phyloP scores from a whole-genome alignment of 1,139 yeast genomes.

The Suhomyces anneliseae region DNA sequence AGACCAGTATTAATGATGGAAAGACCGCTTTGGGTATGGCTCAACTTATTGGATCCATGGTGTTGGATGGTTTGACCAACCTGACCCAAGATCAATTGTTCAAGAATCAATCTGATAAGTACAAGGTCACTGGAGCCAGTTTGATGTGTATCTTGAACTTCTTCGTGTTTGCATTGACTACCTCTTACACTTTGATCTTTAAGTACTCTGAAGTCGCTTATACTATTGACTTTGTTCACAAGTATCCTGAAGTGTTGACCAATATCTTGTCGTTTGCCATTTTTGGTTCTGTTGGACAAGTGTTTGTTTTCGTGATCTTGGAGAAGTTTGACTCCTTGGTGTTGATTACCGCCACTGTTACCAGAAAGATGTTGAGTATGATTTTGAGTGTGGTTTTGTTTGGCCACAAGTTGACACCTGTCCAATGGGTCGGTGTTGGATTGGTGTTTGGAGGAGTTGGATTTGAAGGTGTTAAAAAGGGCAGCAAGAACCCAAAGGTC shows the following conservation, averaged over 20 bases:
- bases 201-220: slow-evolving; percentile 50
- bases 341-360: slow-evolving; percentile 89
- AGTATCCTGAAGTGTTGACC: slow-evolving; percentile 49
- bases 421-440: slow-evolving; percentile 77
- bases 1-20: slow-evolving; percentile 38
- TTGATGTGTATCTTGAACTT: slow-evolving; percentile 82
- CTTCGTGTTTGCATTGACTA: slow-evolving; percentile 46
- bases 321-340: slow-evolving; percentile 83
- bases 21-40: slow-evolving; percentile 55
- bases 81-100: slow-evolving; percentile 90
- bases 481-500: slow-evolving; percentile 4
- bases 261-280: slow-evolving; percentile 70
- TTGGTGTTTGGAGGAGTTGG: slow-evolving; percentile 83
- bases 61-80: slow-evolving; percentile 89
- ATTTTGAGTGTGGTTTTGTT: slow-evolving; percentile 80
- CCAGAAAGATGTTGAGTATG: slow-evolving; percentile 96
- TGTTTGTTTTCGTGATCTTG: slow-evolving; percentile 81
- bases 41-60: slow-evolving; percentile 60
- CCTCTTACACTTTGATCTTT: slow-evolving; percentile 41
- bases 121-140: slow-evolving; percentile 65
- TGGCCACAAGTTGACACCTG: slow-evolving; percentile 62
- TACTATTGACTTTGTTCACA: slow-evolving; percentile 46
- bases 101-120: slow-evolving; percentile 23
- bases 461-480: slow-evolving; percentile 53
- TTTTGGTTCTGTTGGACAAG: slow-evolving; percentile 90